Conservation (phyloP, 169 alveolate genomes). For the Plasmodium gaboni region DNA sequence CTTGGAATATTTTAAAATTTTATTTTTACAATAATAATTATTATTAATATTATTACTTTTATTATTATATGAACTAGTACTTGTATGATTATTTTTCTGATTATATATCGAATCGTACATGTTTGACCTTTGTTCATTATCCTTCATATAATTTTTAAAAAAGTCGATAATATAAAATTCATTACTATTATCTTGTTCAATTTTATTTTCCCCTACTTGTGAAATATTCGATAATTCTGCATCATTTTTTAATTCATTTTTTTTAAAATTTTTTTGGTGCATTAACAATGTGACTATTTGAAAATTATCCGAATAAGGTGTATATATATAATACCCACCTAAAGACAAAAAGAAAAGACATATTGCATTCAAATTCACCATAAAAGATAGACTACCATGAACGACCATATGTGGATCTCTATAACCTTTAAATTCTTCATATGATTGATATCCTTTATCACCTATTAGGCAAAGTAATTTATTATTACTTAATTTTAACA, state of each 20-base stretch:
- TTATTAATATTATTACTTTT: background rate
- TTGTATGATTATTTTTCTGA: background rate
- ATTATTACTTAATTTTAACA: conserved; percentile 79
- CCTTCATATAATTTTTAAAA: conserved; percentile 3
- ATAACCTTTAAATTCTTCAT: conserved; percentile 84
- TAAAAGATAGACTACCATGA: conserved; percentile 89
- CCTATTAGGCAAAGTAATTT: conserved; percentile 86
- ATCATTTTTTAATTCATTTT: background rate
- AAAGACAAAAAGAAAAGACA: conserved; percentile 81
- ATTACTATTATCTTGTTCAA: background rate
- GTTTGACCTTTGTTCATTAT: background rate
- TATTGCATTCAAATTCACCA: conserved; percentile 89
- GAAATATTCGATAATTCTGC: background rate
- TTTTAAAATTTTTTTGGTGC: conserved; percentile 24
- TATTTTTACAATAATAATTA: background rate
- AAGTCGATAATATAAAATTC: conserved; percentile 1
- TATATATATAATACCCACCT: conserved; percentile 87
- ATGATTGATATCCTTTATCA: conserved; percentile 89
- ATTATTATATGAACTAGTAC: background rate
- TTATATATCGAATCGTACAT: background rate
- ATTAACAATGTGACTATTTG: conserved; percentile 83
- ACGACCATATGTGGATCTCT: conserved; percentile 90
- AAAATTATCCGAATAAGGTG: conserved; percentile 88
- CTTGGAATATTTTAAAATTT: background rate
- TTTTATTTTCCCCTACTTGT: background rate